Evolutionary conservation across 2,329 filamentous ascomycete species (phyloP), one percentile per base, ranked within the genome.

Genomic region (Colletotrichum musae): DNA sequence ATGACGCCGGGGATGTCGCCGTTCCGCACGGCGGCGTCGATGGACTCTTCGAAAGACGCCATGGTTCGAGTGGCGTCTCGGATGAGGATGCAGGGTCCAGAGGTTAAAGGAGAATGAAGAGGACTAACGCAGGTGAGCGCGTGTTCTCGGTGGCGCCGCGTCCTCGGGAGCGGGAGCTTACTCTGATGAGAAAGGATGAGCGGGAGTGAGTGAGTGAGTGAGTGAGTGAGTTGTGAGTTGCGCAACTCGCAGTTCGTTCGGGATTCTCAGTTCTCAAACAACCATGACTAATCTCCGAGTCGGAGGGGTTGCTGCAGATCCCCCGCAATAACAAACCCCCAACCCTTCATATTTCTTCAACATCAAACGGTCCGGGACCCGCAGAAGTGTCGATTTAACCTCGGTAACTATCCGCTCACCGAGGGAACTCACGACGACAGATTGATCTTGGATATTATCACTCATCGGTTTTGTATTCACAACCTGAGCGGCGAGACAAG

Each of bases 1-100:
- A 72, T 68, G 5, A 64, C 60, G n/a, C 70, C 60, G 2, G 68
- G 68, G 1, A 72, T 56, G 12, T 69, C 60, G 26, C 26, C 60
- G 16, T 71, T 67, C 4, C 60, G 57, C 39, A 71, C 68, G 2
- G 64, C 70, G 6, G 56, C 15, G 24, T 64, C 51, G 24, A 72
- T 63, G 1, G 32, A 50, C 2, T 63, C 68, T 10, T 71, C 70
- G 6, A 72, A 72, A 4, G 60, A 58, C 7, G 52, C 24, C 70
- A 72, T 72, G 12, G 18, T 50, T 13, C 15, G 13, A 18, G 12
- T 28, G 15, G 1, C 32, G 32, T 36, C 32, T 47, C 18, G 13
- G 45, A 15, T 47, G 45, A 47, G 16, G 1, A 10, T 2, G 6
- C 45, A 47, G 32, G 32, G 32, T 36, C 32, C 32, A 36, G 32